Conservation (phyloP, 805 yeast species). For the Schwanniomyces yamadae region DNA sequence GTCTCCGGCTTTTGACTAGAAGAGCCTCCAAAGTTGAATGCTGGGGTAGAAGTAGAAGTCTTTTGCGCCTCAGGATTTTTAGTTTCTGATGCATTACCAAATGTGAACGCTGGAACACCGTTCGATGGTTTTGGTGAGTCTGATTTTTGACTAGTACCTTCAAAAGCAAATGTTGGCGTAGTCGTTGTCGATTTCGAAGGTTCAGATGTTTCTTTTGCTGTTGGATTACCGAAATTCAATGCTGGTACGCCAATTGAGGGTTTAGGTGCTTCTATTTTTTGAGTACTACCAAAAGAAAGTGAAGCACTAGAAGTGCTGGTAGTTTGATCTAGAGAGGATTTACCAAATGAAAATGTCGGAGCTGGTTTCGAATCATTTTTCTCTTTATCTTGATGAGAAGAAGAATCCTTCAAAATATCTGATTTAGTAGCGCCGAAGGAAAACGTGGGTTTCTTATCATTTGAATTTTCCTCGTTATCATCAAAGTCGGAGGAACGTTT, state of each 20-base stretch:
- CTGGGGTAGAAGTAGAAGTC: neutral
- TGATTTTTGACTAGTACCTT: neutral
- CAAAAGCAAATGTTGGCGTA: constrained; percentile 6
- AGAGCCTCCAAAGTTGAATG: constrained; percentile 8
- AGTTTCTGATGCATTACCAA: constrained; percentile 8
- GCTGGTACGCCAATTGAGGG: constrained; percentile 1
- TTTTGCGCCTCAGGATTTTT: no score
- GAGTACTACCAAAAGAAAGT: constrained; percentile 15
- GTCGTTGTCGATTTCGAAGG: constrained; percentile 1
- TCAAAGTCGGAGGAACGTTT: no score
- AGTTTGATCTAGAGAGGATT: neutral
- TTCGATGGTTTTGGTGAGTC: neutral
- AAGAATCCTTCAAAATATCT: constrained; percentile 4
- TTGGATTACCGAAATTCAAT: constrained; percentile 4
- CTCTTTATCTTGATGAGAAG: constrained; percentile 5
- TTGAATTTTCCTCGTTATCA: no score
- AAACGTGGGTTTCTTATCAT: constrained; percentile 11
- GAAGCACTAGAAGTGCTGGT: constrained; percentile 8
- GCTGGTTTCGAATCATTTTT: constrained; percentile 4
- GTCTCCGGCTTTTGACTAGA: constrained; percentile 5
- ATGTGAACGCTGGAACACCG: constrained; percentile 8
- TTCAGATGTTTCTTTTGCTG: neutral
- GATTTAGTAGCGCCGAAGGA: constrained; percentile 12
- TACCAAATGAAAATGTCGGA: constrained; percentile 15
- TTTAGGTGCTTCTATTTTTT: neutral